Evolutionary conservation across 2,329 filamentous ascomycete species (phyloP), one percentile per base, ranked within the genome.

Genomic region (Blumeria graminis): DNA sequence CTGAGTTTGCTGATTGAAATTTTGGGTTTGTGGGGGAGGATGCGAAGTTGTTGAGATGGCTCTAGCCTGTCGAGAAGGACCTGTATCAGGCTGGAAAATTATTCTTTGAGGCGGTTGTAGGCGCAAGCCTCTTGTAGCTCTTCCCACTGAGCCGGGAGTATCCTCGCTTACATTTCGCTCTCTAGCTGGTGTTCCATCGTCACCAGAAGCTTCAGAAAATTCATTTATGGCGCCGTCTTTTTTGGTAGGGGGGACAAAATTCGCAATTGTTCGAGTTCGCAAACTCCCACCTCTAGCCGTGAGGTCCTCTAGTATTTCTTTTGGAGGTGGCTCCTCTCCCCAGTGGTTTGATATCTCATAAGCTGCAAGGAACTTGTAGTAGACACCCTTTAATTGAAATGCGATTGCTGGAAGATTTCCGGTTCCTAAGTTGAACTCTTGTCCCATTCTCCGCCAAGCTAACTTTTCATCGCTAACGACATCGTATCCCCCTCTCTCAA

Each of bases 341-440:
- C 89, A 84, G 45, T 88, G 71, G 10, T 80, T 82, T 51, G 78
- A 78, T 64, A 94, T 92, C 69, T 94, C 88, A 69, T 84, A 94
- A 1, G 88, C 87, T 11, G 84, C 83, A 48, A 94, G 76, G 64
- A 90, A 87, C 68, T 87, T 89, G 72, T 93, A 93, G 71, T 92
- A 94, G 60, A 84, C 81, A 57, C 84, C 83, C 71, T 94, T 94
- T 57, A 94, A 72, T 58, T 84, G 77, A 69, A 93, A 94, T 13
- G 86, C 87, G 58, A 87, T 80, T n/a, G 86, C 86, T 6, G 86
- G 77, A 58, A 86, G 80, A 65, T 90, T 88, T 63, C 77, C 75
- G 57, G 80, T 81, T 65, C 80, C 80, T 60, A 89, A 77, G 54
- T 85, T 79, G 57, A 94, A 82, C 63, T 88, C 81, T 56, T 81